These are phyloP conservation scores for Penicillium sp. DNA, from an alignment of 2,329 filamentous ascomycete species.

Conservation along the genomic window DNA sequence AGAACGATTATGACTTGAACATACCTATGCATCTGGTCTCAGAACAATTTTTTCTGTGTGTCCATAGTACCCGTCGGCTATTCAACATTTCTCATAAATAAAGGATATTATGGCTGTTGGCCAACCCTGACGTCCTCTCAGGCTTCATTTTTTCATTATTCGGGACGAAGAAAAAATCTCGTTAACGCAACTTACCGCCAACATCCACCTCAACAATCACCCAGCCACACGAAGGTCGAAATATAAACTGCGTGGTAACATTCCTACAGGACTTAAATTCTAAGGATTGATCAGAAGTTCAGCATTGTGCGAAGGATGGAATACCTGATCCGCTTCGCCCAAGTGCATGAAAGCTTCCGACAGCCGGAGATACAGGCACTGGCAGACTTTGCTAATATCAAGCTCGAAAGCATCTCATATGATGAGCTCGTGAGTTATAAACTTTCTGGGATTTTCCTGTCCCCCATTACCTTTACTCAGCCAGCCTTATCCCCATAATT, in stretches of 20 bases:
- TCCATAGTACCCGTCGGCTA: neutral
- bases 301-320: slow-evolving; percentile 55
- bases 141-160: slow-evolving; percentile 4
- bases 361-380: slow-evolving; percentile 82
- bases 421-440: slow-evolving; percentile 66
- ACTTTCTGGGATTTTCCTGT: slow-evolving; percentile 9
- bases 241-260: neutral
- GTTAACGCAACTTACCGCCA: slow-evolving; percentile 9
- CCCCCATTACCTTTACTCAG: neutral
- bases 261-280: neutral
- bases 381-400: slow-evolving; percentile 68
- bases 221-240: neutral
- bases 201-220: neutral
- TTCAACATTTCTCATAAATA: neutral
- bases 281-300: neutral
- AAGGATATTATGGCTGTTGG: neutral
- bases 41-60: neutral
- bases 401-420: slow-evolving; percentile 77
- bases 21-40: neutral
- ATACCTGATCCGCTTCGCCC: slow-evolving; percentile 87
- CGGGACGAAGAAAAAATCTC: slow-evolving; percentile 17
- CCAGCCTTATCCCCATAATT: neutral
- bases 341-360: slow-evolving; percentile 90
- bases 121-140: neutral
- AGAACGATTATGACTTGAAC: slow-evolving; percentile 13